These are phyloP conservation scores for Aspergillus glaucus DNA, from an alignment of 2,329 filamentous ascomycete genomes.

Conservation along the genomic window DNA sequence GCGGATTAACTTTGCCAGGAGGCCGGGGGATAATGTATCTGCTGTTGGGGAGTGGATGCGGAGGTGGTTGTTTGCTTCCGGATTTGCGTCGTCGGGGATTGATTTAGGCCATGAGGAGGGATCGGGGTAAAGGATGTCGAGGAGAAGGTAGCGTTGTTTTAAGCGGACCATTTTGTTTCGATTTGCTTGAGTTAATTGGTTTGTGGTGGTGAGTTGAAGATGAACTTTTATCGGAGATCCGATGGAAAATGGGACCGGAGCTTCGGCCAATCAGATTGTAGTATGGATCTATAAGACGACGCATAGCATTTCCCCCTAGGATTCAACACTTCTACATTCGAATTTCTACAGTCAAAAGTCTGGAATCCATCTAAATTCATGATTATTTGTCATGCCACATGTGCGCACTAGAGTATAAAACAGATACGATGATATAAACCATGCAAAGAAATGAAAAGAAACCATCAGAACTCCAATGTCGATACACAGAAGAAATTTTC, in stretches of 20 bases:
- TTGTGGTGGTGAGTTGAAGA: neutral
- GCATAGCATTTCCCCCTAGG: too few relatives aligned
- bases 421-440: conserved; percentile 19
- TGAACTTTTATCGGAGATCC: neutral
- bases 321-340: too few relatives aligned
- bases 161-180: conserved; percentile 77
- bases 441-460: conserved; percentile 23
- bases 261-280: neutral
- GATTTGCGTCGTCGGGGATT: conserved; percentile 15
- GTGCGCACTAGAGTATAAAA: conserved; percentile 23
- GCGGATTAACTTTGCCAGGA: conserved; percentile 64
- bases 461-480: conserved; percentile 34
- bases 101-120: conserved; percentile 29
- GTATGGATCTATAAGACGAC: too few relatives aligned
- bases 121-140: conserved; percentile 83
- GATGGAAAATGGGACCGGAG: neutral
- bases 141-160: conserved; percentile 92
- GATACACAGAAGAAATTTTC: conserved; percentile 25
- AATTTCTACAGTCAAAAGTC: too few relatives aligned
- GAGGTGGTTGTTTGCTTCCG: conserved; percentile 47
- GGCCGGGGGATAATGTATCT: conserved; percentile 59
- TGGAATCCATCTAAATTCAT: too few relatives aligned
- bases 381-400: conserved; percentile 24
- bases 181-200: neutral
- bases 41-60: conserved; percentile 74